Conservation (phyloP, 768 basidiomycete species). For the Agaricus blazei region DNA sequence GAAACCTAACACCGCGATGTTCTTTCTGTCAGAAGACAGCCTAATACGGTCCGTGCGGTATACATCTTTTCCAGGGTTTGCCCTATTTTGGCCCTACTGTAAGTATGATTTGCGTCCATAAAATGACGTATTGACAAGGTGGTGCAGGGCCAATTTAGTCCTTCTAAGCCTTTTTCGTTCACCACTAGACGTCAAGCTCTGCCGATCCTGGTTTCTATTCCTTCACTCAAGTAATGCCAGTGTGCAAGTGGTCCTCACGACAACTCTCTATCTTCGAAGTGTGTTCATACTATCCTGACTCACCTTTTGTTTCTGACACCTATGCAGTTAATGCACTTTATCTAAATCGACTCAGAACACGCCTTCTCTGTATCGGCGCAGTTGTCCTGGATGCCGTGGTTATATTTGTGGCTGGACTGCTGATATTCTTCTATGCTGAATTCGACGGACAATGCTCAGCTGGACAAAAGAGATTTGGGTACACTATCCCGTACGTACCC, state of each 20-base stretch:
- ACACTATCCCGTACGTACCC: neutral
- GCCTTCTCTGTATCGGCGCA: neutral
- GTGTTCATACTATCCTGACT: neutral
- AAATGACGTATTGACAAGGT: neutral
- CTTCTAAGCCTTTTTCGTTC: neutral
- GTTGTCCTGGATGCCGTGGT: neutral
- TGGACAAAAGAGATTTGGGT: neutral
- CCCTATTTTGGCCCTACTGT: neutral
- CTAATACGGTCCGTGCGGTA: neutral
- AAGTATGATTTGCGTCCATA: neutral
- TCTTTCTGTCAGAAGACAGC: neutral
- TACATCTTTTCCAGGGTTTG: neutral
- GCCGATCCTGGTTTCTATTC: constrained; percentile 3
- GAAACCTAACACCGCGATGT: neutral
- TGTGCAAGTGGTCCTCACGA: neutral
- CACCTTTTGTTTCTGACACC: neutral
- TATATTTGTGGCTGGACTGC: neutral
- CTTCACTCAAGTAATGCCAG: neutral
- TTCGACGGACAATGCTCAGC: neutral
- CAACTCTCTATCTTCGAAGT: neutral
- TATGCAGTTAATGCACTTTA: neutral
- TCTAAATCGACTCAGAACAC: neutral
- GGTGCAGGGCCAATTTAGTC: neutral
- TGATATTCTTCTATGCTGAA: neutral
- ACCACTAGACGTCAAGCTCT: neutral